phyloP scores from a whole-genome alignment of 164 flowering plant species.

The Liquidambar formosana region DNA sequence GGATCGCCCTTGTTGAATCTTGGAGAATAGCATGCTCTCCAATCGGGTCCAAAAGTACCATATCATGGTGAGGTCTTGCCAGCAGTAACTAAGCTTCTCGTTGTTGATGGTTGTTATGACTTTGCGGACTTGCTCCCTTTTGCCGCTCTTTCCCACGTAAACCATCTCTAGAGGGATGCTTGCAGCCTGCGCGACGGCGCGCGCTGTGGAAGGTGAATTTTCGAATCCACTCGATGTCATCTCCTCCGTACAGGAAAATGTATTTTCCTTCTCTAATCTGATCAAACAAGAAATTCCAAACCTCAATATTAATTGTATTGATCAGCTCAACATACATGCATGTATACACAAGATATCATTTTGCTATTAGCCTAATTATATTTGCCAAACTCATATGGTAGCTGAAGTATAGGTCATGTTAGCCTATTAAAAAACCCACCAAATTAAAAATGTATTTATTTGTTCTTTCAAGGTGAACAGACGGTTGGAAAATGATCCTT shows the following conservation, averaged over 20 bases:
- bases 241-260: conserved; percentile 31
- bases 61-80: not conserved
- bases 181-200: not conserved
- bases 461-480: no score
- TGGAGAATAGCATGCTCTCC: conserved; percentile 24
- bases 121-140: not conserved
- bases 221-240: conserved; percentile 28
- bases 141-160: conserved; percentile 21
- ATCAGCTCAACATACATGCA: no score
- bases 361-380: no score
- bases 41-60: conserved; percentile 23
- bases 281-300: not conserved
- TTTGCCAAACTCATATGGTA: no score
- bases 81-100: no score
- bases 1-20: conserved; percentile 10
- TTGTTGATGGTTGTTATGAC: no score
- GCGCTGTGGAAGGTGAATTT: conserved; percentile 14
- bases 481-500: no score
- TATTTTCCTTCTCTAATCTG: conserved; percentile 25
- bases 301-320: no score
- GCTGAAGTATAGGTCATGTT: no score
- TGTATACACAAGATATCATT: no score
- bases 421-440: no score
- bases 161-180: conserved; percentile 20
- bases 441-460: no score